A percentile compares a stretch with the other conserved stretches of the same genome.
Conservation (phyloP, 495 filamentous ascomycete species). For the Neurospora sp. region DNA sequence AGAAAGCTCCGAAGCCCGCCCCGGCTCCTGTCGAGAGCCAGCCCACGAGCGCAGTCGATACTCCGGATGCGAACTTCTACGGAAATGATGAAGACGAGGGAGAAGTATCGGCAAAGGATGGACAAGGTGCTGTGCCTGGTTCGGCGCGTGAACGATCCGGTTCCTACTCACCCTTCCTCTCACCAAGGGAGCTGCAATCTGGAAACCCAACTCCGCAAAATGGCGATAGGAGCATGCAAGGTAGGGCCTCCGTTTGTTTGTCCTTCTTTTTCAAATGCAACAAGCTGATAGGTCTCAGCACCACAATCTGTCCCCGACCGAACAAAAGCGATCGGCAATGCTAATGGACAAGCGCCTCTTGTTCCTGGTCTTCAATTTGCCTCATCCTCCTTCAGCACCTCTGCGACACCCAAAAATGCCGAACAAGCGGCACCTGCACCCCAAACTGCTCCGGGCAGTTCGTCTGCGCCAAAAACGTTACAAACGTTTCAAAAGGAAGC, state of each 20-base stretch:
- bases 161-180: conserved; percentile 44
- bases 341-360: not conserved
- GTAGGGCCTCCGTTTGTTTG: not conserved
- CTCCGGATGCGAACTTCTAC: conserved; percentile 21
- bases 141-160: conserved; percentile 33
- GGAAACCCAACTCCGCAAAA: conserved; percentile 10
- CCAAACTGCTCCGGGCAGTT: not conserved
- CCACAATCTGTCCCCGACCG: not conserved
- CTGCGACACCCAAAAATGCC: not conserved
- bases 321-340: not conserved
- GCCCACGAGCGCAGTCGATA: conserved; percentile 14
- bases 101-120: not conserved
- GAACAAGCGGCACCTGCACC: not conserved
- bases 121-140: not conserved
- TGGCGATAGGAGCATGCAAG: not conserved
- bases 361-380: not conserved
- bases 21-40: conserved; percentile 3
- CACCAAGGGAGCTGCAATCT: conserved; percentile 33
- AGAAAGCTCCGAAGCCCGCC: not conserved
- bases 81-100: conserved; percentile 20
- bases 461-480: conserved; percentile 17
- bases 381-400: not conserved
- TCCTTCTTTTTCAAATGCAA: not conserved
- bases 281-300: not conserved
- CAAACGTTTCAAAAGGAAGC: conserved; percentile 54